A percentile compares a stretch with the other conserved stretches of the same genome.
These are phyloP conservation scores for Rauvolfia tetraphylla DNA, from an alignment of 257 asterid species.

Conservation along the genomic window DNA sequence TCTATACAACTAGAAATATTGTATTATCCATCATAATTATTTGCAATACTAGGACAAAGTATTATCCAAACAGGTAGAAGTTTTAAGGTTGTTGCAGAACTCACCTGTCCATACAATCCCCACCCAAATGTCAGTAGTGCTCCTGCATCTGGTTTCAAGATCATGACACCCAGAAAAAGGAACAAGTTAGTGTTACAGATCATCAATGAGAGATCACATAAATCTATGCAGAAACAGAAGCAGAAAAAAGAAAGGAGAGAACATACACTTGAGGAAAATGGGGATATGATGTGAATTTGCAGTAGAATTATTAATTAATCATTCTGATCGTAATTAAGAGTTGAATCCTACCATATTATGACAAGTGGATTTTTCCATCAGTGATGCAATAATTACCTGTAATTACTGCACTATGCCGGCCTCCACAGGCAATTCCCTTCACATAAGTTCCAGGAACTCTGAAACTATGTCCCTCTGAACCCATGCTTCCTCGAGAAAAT, in stretches of 20 bases:
- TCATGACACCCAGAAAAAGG: conserved; percentile 4
- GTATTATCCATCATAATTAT: background rate
- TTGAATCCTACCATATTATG: background rate
- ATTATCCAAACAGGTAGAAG: background rate
- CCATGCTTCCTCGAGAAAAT: conserved; percentile 54
- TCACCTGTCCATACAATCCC: conserved; percentile 99
- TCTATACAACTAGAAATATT: background rate
- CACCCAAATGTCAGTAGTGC: conserved; percentile 91
- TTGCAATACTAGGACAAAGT: background rate
- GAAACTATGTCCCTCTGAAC: conserved; percentile 53
- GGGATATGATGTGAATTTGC: background rate
- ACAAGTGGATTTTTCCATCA: background rate
- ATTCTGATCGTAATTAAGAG: background rate
- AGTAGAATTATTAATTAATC: background rate
- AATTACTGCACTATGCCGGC: conserved; percentile 89
- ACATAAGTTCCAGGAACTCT: conserved; percentile 78
- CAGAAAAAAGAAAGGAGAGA: background rate
- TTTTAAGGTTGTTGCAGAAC: background rate
- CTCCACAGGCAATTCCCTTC: conserved; percentile 95
- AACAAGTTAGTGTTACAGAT: background rate
- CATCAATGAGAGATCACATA: background rate
- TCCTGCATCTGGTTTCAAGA: conserved; percentile 71
- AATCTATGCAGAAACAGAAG: background rate
- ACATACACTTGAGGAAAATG: background rate
- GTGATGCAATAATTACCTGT: conserved; percentile 49